Conservation (phyloP, 495 filamentous ascomycete species). For the Podospora didyma region DNA sequence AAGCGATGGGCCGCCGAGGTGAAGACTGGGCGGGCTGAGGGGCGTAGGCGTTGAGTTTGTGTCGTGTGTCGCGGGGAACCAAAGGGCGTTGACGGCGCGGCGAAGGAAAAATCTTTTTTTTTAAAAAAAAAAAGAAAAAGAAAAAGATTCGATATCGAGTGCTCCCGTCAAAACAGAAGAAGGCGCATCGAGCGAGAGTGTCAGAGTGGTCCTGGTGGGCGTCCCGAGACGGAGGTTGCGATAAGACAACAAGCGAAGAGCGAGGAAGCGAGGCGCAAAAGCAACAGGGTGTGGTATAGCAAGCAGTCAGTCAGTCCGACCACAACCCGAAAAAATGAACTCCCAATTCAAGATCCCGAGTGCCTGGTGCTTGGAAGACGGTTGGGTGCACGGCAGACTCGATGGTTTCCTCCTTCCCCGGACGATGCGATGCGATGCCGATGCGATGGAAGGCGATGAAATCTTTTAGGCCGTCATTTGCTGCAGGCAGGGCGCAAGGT, state of each 20-base stretch:
- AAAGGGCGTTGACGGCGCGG: background rate
- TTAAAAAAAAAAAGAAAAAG: too few relatives aligned
- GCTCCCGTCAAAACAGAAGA: too few relatives aligned
- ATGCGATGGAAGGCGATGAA: constrained; percentile 18
- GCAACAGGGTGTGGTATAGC: background rate
- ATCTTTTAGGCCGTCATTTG: constrained; percentile 14
- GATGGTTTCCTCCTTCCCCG: background rate
- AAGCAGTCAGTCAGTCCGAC: background rate
- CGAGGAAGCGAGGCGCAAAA: background rate
- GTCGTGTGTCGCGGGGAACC: background rate
- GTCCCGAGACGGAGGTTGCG: background rate
- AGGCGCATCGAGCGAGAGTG: too few relatives aligned
- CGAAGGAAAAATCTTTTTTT: too few relatives aligned
- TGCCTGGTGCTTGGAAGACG: background rate
- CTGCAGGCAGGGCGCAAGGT: constrained; percentile 26
- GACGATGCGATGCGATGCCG: background rate
- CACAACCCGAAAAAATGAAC: too few relatives aligned
- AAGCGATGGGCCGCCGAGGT: constrained; percentile 5
- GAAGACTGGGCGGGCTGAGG: background rate
- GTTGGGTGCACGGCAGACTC: background rate
- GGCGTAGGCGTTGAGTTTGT: background rate
- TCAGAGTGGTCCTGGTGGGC: background rate
- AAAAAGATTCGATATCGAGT: too few relatives aligned
- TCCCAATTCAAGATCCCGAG: background rate
- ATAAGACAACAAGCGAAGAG: background rate